phyloP scores from a whole-genome alignment of 441 rosid species.

The Erysimum cheiri region DNA sequence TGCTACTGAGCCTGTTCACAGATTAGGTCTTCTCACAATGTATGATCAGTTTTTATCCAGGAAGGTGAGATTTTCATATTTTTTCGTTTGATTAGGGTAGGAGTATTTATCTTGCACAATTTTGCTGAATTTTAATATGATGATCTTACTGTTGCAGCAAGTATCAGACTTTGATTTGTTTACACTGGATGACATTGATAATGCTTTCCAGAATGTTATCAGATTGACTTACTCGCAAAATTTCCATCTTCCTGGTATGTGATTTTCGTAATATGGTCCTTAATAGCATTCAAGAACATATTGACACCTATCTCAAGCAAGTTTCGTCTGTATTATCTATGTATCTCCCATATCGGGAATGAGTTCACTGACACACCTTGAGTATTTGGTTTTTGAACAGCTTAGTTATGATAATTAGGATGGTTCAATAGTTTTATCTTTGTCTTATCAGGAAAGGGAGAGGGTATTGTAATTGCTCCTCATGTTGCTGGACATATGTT shows the following conservation, averaged over 20 bases:
- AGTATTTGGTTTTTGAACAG: conserved; percentile 1
- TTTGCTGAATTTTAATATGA: not conserved
- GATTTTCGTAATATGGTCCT: conserved; percentile 1
- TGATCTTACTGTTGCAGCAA: conserved; percentile 60
- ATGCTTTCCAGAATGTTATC: conserved; percentile 86
- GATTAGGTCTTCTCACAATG: conserved; percentile 94
- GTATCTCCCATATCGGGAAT: not conserved
- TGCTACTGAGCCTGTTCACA: conserved; percentile 84
- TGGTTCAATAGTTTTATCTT: conserved; percentile 8
- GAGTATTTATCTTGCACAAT: no score
- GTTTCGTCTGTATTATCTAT: not conserved
- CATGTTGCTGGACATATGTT: conserved; percentile 95
- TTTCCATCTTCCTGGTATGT: conserved; percentile 79
- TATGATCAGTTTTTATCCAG: conserved; percentile 90
- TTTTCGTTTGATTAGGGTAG: no score
- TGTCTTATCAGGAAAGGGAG: conserved; percentile 74
- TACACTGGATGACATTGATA: conserved; percentile 88
- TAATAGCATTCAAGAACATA: not conserved
- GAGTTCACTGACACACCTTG: not conserved
- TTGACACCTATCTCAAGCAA: not conserved
- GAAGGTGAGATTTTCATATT: no score
- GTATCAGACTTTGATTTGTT: conserved; percentile 93
- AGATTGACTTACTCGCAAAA: conserved; percentile 93
- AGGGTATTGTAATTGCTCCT: conserved; percentile 94
- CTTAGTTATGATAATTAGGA: conserved; percentile 3